phyloP scores from a whole-genome alignment of 768 basidiomycete genomes.

The Panus rudis region DNA sequence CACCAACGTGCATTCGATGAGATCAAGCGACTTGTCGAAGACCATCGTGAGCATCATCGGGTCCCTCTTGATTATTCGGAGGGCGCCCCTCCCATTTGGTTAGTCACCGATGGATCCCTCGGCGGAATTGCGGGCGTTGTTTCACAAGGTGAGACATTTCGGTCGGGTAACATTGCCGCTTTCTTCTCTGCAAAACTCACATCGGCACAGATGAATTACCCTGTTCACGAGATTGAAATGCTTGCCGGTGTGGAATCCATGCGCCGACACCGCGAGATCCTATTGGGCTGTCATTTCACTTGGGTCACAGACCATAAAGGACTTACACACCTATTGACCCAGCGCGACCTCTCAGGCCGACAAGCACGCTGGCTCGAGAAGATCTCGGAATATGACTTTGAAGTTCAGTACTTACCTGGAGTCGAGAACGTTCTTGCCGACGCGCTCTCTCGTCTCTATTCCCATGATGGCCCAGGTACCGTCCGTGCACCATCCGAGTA shows the following conservation, averaged over 20 bases:
- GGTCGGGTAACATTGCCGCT: conserved; percentile 11
- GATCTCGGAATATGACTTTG: conserved; percentile 23
- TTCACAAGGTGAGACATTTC: conserved; percentile 16
- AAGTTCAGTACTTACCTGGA: conserved; percentile 23
- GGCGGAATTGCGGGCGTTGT: conserved; percentile 14
- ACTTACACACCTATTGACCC: conserved; percentile 14
- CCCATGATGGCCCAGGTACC: conserved; percentile 9
- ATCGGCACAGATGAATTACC: conserved; percentile 25
- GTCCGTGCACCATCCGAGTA: conserved; percentile 12
- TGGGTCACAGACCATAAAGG: conserved; percentile 23
- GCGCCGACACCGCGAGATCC: conserved; percentile 21
- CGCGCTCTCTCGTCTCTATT: conserved; percentile 12
- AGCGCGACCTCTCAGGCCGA: conserved; percentile 16
- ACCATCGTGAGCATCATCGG: conserved; percentile 4
- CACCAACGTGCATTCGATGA: conserved; percentile 19
- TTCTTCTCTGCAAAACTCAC: conserved; percentile 26
- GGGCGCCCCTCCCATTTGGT: conserved; percentile 13
- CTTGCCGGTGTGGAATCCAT: conserved; percentile 30
- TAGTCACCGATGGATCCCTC: conserved; percentile 18
- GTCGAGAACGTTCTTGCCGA: conserved; percentile 20
- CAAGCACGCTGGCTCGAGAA: conserved; percentile 23
- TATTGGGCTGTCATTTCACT: conserved; percentile 18
- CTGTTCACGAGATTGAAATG: conserved; percentile 32
- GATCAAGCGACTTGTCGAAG: conserved; percentile 3
- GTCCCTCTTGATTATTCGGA: conserved; percentile 18